Conservation (phyloP, 1,284 basidiomycete genomes). For the Melampsora occidentalis region DNA sequence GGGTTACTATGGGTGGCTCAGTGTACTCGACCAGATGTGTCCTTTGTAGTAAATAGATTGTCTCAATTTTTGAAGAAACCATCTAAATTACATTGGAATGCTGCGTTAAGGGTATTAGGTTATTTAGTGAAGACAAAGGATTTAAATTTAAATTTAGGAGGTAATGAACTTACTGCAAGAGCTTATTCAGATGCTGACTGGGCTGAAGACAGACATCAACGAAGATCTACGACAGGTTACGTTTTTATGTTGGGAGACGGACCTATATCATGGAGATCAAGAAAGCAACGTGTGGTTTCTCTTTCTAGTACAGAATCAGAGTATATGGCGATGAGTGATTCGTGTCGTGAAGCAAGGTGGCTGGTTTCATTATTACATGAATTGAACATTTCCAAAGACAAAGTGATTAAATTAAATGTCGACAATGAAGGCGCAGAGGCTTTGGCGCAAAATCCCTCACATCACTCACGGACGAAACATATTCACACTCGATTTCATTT, state of each 20-base stretch:
- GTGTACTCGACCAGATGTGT: not conserved
- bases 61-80: conserved; percentile 3
- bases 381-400: not conserved
- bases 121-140: not conserved
- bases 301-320: conserved; percentile 7
- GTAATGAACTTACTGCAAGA: too few species aligned
- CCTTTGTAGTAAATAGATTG: not conserved
- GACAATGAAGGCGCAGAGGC: not conserved
- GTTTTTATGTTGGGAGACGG: not conserved
- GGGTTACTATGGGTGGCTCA: not conserved
- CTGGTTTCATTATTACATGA: not conserved
- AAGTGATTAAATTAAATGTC: not conserved
- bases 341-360: conserved; percentile 4
- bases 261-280: conserved; percentile 1
- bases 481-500: conserved; percentile 4
- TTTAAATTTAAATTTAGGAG: not conserved
- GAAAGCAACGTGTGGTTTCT: conserved; percentile 2
- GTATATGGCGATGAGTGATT: conserved; percentile 19
- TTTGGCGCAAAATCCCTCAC: not conserved
- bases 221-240: not conserved
- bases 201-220: conserved; percentile 8
- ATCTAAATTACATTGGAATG: not conserved
- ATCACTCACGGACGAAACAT: conserved; percentile 12
- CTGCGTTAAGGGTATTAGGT: not conserved
- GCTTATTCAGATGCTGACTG: conserved; percentile 21